A percentile compares a stretch with the other conserved stretches of the same genome.
These are phyloP conservation scores for Trametes gibbosa DNA, from an alignment of 768 basidiomycete species.

Conservation along the genomic window DNA sequence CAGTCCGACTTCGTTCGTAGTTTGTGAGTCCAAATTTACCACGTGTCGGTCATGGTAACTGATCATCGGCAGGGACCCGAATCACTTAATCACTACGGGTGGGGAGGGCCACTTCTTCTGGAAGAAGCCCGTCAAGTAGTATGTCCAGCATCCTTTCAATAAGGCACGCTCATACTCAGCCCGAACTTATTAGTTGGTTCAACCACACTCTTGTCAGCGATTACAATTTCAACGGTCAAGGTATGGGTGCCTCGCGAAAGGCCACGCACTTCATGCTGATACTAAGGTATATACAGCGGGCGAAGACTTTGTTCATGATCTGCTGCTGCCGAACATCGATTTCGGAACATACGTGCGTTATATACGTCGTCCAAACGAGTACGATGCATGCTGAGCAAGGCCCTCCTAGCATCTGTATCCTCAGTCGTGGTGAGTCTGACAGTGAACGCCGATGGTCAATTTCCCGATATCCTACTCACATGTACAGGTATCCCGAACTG, in stretches of 20 bases:
- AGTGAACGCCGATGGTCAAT: background rate
- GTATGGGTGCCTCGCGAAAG: conserved; percentile 21
- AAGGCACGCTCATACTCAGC: too few species aligned
- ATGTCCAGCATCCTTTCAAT: background rate
- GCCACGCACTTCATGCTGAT: background rate
- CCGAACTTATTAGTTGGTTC: conserved; percentile 32
- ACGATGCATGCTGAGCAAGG: background rate
- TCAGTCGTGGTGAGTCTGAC: conserved; percentile 20
- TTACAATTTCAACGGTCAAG: conserved; percentile 57
- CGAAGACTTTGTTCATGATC: conserved; percentile 51
- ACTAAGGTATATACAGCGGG: conserved; percentile 35
- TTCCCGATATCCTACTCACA: background rate
- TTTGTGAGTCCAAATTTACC: conserved; percentile 36
- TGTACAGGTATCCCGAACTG: conserved; percentile 29
- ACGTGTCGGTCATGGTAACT: background rate
- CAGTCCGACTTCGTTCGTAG: conserved; percentile 50
- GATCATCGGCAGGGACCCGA: conserved; percentile 39
- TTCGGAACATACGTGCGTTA: conserved; percentile 51
- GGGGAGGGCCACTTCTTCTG: conserved; percentile 58
- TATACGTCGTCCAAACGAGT: background rate
- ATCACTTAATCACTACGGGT: conserved; percentile 54
- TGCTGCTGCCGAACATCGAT: conserved; percentile 50
- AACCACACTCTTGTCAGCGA: conserved; percentile 45
- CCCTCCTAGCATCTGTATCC: conserved; percentile 24
- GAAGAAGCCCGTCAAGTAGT: conserved; percentile 40